Percentiles rank a stretch among this genome's conserved stretches.
Evolutionary conservation across 2,329 filamentous ascomycete species (phyloP).

Genomic region (Chaetomiaceae sp.): DNA sequence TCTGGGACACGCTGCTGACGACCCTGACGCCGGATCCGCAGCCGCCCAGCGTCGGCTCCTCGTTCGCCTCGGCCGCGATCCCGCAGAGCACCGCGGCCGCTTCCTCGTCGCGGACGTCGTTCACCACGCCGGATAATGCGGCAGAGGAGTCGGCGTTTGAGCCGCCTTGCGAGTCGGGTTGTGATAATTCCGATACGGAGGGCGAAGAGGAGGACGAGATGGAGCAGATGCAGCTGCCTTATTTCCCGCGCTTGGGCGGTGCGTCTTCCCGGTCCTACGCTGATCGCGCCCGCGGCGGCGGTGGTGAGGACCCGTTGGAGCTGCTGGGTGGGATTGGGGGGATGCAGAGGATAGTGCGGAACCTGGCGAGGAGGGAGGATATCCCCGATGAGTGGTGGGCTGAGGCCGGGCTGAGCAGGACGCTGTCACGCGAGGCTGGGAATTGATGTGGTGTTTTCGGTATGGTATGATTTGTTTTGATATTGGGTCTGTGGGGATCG

Average conservation of each 20-base stretch:
- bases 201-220: slow-evolving; percentile 40
- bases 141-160: slow-evolving; percentile 36
- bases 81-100: slow-evolving; percentile 40
- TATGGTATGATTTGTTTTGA: background rate
- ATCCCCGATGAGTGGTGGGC: slow-evolving; percentile 83
- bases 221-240: slow-evolving; percentile 4
- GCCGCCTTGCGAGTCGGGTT: slow-evolving; percentile 48
- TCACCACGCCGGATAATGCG: slow-evolving; percentile 37
- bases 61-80: slow-evolving; percentile 58
- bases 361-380: slow-evolving; percentile 65
- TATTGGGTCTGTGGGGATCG: background rate
- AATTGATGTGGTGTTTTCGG: slow-evolving; percentile 11
- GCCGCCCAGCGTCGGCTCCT: slow-evolving; percentile 74
- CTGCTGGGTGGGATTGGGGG: slow-evolving; percentile 45
- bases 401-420: slow-evolving; percentile 61
- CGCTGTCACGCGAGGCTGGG: slow-evolving; percentile 40
- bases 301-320: slow-evolving; percentile 33
- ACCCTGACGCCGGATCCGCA: slow-evolving; percentile 79
- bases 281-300: slow-evolving; percentile 35
- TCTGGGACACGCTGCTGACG: slow-evolving; percentile 76
- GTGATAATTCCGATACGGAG: slow-evolving; percentile 53
- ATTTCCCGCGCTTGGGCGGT: slow-evolving; percentile 7
- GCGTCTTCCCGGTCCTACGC: slow-evolving; percentile 34
- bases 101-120: slow-evolving; percentile 47
- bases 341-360: slow-evolving; percentile 68